These are phyloP conservation scores for Tillandsia leiboldiana DNA, from an alignment of 176 grass and related monocot species.

Conservation along the genomic window DNA sequence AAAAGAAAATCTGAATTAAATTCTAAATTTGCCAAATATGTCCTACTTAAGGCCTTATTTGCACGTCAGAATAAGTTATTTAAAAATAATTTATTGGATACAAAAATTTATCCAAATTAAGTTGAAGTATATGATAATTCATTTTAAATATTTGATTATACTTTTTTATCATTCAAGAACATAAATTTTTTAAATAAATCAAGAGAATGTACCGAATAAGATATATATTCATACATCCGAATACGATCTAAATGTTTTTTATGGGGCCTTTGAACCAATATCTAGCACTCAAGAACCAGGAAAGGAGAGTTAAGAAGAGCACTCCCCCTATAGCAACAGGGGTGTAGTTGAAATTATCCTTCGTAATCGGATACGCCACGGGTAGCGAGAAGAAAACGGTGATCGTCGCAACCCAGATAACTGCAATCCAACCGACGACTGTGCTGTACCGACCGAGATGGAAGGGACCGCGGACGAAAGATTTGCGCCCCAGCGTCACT, in stretches of 20 bases:
- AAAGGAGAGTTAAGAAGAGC: slow-evolving; percentile 26
- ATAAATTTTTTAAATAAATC: too few species aligned
- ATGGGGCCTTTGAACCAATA: slow-evolving; percentile 73
- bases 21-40: too few species aligned
- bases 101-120: too few species aligned
- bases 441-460: slow-evolving; percentile 40
- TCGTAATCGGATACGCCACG: slow-evolving; percentile 49
- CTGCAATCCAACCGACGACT: slow-evolving; percentile 34
- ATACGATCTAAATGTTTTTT: slow-evolving; percentile 24
- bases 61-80: too few species aligned
- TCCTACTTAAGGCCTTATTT: too few species aligned
- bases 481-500: slow-evolving; percentile 35
- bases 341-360: slow-evolving; percentile 62
- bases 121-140: too few species aligned
- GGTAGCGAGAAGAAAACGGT: slow-evolving; percentile 79
- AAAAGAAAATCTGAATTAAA: too few species aligned
- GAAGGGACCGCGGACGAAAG: slow-evolving; percentile 52
- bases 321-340: slow-evolving; percentile 53
- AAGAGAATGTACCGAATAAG: too few species aligned
- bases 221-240: too few species aligned
- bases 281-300: slow-evolving; percentile 44
- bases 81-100: too few species aligned
- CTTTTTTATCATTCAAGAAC: too few species aligned
- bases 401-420: slow-evolving; percentile 51
- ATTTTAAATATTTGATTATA: too few species aligned